These are phyloP conservation scores for Diaporthe vexans DNA, from an alignment of 2,329 filamentous ascomycete genomes.

Conservation along the genomic window DNA sequence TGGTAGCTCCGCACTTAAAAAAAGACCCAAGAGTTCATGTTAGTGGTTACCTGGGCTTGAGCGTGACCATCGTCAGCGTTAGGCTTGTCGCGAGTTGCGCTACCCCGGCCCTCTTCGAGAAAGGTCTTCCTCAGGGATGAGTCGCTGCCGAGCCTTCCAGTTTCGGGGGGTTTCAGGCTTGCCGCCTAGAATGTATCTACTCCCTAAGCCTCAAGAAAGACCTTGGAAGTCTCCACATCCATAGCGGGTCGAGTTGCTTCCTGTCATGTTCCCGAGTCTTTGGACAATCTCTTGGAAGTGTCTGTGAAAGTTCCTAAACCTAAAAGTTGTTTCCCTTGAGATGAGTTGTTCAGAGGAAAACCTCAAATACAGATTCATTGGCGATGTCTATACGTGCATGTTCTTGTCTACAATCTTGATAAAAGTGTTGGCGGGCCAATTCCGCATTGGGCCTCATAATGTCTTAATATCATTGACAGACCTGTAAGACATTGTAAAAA, in stretches of 20 bases:
- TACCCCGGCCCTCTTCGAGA: neutral
- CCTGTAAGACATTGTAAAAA: neutral
- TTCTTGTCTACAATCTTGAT: neutral
- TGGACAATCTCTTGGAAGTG: neutral
- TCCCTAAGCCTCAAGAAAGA: neutral
- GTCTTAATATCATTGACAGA: neutral
- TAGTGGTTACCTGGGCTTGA: neutral
- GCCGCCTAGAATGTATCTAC: neutral
- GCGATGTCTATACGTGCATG: neutral
- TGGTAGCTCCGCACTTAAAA: neutral
- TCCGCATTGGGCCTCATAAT: neutral
- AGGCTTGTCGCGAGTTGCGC: neutral
- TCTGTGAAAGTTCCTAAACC: slow-evolving; percentile 8
- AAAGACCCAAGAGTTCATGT: neutral
- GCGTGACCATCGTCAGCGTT: no score
- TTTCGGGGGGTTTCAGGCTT: neutral
- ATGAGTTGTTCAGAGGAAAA: neutral
- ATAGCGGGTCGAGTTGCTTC: neutral
- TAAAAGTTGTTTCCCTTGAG: neutral
- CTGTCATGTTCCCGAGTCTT: slow-evolving; percentile 11
- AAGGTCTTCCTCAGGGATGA: neutral
- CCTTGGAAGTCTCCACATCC: neutral
- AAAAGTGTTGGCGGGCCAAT: neutral
- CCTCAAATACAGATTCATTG: neutral
- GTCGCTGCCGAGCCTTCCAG: neutral